Evolutionary conservation across 2,329 filamentous ascomycete species (phyloP).

Genomic region (Fusarium sp.): DNA sequence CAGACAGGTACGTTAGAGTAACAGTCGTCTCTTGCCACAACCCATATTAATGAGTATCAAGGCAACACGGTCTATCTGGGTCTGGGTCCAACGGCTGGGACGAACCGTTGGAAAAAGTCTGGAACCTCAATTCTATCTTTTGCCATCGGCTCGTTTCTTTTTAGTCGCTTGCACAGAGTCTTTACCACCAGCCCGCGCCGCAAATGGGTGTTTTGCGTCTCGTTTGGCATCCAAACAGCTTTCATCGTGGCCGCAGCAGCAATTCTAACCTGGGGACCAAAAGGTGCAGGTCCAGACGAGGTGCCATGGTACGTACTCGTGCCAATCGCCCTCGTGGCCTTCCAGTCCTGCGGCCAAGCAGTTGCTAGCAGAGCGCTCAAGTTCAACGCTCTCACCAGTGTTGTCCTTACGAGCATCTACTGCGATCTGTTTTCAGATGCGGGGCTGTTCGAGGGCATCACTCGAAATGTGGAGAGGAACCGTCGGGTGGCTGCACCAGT

Average conservation of each 20-base stretch:
- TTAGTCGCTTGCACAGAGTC: conserved; percentile 73
- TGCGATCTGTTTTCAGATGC: conserved; percentile 80
- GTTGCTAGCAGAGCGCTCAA: conserved; percentile 77
- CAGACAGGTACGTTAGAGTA: conserved; percentile 70
- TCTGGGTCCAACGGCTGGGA: conserved; percentile 67
- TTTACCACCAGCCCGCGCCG: conserved; percentile 62
- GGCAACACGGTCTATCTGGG: conserved; percentile 84
- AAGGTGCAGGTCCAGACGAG: conserved; percentile 54
- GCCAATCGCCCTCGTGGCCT: conserved; percentile 76
- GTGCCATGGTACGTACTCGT: conserved; percentile 70
- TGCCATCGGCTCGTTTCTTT: conserved; percentile 77
- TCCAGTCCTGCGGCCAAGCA: conserved; percentile 82
- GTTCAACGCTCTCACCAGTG: conserved; percentile 77
- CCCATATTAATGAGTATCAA: conserved; percentile 39
- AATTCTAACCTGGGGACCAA: conserved; percentile 62
- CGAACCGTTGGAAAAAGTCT: conserved; percentile 64
- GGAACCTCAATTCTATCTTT: conserved; percentile 76
- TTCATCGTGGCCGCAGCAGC: conserved; percentile 64
- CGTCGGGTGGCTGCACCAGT: conserved; percentile 61
- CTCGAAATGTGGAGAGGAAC: conserved; percentile 62
- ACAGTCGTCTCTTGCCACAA: accelerated
- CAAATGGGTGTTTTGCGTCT: conserved; percentile 72
- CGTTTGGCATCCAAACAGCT: conserved; percentile 64
- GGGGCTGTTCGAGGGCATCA: conserved; percentile 54
- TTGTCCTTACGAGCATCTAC: conserved; percentile 84